These are phyloP conservation scores for Pseudocercospora fuligena DNA, from an alignment of 2,329 filamentous ascomycete genomes.

Conservation along the genomic window DNA sequence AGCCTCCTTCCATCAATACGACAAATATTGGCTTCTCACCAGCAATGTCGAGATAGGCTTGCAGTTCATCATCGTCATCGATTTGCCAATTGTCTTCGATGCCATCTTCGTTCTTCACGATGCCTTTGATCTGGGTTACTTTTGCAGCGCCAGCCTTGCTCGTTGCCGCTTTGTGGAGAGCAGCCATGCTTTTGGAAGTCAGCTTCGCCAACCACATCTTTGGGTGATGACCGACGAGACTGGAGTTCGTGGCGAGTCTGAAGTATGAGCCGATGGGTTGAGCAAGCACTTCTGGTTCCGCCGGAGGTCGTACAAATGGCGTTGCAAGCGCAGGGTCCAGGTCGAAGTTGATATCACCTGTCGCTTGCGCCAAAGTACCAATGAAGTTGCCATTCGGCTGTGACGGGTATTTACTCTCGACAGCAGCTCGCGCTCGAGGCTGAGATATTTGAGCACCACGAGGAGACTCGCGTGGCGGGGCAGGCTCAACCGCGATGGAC, in stretches of 20 bases:
- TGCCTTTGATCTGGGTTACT: conserved; percentile 25
- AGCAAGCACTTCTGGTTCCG: conserved; percentile 22
- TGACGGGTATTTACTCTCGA: conserved; percentile 3
- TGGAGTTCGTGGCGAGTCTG: conserved; percentile 69
- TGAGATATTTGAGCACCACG: conserved; percentile 13
- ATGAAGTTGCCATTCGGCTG: conserved; percentile 12
- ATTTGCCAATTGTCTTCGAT: conserved; percentile 68
- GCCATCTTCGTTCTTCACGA: conserved; percentile 47
- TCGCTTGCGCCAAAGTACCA: conserved; percentile 24
- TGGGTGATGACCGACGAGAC: conserved; percentile 53
- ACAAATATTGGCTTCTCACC: conserved; percentile 62
- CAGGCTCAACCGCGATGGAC: conserved; percentile 16
- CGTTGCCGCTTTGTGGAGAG: conserved; percentile 66
- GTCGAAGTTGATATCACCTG: conserved; percentile 25
- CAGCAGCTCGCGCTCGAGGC: conserved; percentile 14
- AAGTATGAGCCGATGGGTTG: conserved; percentile 65
- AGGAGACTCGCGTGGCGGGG: conserved; percentile 17
- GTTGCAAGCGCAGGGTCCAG: conserved; percentile 31
- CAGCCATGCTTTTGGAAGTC: conserved; percentile 60
- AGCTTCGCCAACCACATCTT: conserved; percentile 71
- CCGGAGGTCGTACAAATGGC: conserved; percentile 38
- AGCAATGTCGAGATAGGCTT: conserved; percentile 69
- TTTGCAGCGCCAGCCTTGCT: conserved; percentile 55
- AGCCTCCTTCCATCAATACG: conserved; percentile 37
- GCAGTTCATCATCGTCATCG: conserved; percentile 72